Base-by-base conservation (phyloP, 2,329 filamentous ascomycete genomes). In the Stromatinia cepivora region DNA sequence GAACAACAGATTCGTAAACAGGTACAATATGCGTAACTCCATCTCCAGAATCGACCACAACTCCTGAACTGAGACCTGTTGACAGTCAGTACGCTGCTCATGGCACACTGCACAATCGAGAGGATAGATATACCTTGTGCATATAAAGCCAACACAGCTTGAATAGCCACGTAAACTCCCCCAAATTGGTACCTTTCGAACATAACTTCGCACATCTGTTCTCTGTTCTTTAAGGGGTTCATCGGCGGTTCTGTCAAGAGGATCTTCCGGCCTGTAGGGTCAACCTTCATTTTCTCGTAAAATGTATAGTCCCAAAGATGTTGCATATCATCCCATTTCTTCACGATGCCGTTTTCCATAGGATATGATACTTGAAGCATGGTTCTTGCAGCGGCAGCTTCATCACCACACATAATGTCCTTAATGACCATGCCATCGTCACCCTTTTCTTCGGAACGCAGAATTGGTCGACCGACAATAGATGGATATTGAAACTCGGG, bases 301-400 rank as follows among this genome's bases (percentile, higher is more conserved):
- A 99, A 99, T 34, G 95, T 99, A 81, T 96, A 98, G 83, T 99
- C 94, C 95, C 95, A 99, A 69, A 99, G 89, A 79, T 98, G 94
- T 84, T 97, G 92, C 95, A 99, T 99, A 81, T 99, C 95, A 76
- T 99, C 95, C 95, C 95, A 99, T 79, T 93, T 94, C 87, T 97
- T 98, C 75, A 99, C 93, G 78, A 99, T 98, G 77, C 95, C 95
- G 81, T 99, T 99, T 82, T 99, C 95, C 95, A 99, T 99, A 76
- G 95, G 95, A 81, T 99, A 99, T 81, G 91, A 97, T 79, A 99
- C 96, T 82, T 99, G 95, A 71, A 99, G 89, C 93, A 97, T 97
- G 72, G 92, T 97, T 78, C 95, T 90, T 74, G 95, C 94, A 67
- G 93, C 93, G 22, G 95, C 94, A 63, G 95, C 95, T 83, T 99